Evolutionary conservation across 176 grass and related monocot species (phyloP).

Genomic region (Carex scoparia): DNA sequence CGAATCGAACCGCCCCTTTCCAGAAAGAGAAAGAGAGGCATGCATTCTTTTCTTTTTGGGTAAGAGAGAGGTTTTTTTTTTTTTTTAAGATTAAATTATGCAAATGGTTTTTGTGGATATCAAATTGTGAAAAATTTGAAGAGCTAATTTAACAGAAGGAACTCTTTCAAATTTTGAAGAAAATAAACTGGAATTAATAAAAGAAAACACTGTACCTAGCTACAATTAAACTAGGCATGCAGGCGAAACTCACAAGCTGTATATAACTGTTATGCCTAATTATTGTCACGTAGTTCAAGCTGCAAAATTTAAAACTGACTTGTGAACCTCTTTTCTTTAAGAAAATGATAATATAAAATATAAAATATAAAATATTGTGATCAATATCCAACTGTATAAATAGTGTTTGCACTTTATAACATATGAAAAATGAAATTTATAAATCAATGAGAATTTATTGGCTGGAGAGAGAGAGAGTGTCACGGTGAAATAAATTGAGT

Average conservation of each 20-base stretch:
- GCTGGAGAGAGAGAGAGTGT: background rate
- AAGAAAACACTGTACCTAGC: background rate
- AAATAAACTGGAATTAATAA: background rate
- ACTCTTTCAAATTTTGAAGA: background rate
- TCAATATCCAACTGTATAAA: too few relatives aligned
- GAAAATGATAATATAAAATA: background rate
- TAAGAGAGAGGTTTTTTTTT: too few relatives aligned
- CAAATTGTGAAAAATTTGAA: background rate
- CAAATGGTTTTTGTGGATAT: background rate
- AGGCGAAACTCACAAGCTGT: background rate
- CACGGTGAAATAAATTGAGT: background rate
- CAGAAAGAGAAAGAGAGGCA: too few relatives aligned
- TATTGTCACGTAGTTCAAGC: constrained; percentile 17
- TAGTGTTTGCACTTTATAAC: background rate
- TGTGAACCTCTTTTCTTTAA: background rate
- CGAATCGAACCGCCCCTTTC: too few relatives aligned
- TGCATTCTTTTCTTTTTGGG: too few relatives aligned
- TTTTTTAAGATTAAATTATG: background rate
- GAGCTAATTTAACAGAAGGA: background rate
- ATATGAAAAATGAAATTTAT: background rate
- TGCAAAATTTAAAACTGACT: background rate
- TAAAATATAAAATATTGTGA: background rate
- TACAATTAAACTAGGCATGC: background rate
- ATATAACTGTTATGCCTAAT: background rate
- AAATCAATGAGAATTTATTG: background rate